phyloP scores from a whole-genome alignment of 352 stramenopile genomes.

The Globisporangium nagaii region DNA sequence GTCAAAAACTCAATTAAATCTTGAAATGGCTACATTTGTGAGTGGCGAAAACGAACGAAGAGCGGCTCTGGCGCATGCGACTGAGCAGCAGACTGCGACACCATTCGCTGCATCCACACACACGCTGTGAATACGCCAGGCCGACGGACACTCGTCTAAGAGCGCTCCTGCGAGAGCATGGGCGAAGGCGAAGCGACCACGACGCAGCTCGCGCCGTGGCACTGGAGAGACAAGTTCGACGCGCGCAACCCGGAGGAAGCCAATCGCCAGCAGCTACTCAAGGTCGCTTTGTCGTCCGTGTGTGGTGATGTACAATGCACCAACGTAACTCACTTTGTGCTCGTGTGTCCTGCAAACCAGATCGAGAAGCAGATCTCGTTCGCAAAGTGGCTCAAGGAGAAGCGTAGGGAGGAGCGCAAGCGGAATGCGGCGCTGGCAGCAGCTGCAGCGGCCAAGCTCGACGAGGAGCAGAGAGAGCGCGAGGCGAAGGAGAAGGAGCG shows the following conservation, averaged over 20 bases:
- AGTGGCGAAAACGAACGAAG: too few relatives aligned
- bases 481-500: slow-evolving; percentile 13
- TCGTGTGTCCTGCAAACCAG: slow-evolving; percentile 11
- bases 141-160: background rate
- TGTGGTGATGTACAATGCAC: too few relatives aligned
- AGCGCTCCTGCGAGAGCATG: background rate
- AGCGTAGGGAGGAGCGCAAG: slow-evolving; percentile 6
- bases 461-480: slow-evolving; percentile 4
- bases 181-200: background rate
- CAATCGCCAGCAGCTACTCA: slow-evolving; percentile 38
- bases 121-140: background rate
- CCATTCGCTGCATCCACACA: too few relatives aligned
- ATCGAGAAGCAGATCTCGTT: slow-evolving; percentile 42
- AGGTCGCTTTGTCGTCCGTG: slow-evolving; percentile 17
- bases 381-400: slow-evolving; percentile 36
- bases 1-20: background rate
- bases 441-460: slow-evolving; percentile 8
- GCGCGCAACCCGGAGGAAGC: slow-evolving; percentile 28
- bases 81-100: background rate
- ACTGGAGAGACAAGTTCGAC: slow-evolving; percentile 64
- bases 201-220: slow-evolving; percentile 24
- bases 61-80: too few relatives aligned
- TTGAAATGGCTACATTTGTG: background rate
- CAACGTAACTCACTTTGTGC: background rate
- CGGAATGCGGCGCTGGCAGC: background rate